Conservation (phyloP, 768 basidiomycete species). For the Leccinum uliginosum region DNA sequence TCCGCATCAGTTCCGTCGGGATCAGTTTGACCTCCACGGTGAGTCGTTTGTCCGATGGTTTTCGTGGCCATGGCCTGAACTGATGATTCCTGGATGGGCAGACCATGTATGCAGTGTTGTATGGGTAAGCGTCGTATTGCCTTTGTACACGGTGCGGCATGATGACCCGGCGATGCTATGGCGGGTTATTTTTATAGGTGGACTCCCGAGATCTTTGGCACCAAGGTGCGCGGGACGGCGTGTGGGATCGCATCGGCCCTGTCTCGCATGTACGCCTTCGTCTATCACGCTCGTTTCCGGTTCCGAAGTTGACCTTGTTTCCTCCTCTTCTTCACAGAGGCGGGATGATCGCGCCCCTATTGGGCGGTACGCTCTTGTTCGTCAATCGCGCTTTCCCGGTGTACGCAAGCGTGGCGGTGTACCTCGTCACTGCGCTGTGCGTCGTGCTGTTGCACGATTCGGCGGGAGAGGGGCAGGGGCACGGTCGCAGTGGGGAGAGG, state of each 20-base stretch:
- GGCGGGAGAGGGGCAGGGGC: slow-evolving; percentile 20
- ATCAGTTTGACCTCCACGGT: slow-evolving; percentile 72
- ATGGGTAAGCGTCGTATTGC: slow-evolving; percentile 40
- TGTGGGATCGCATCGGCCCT: slow-evolving; percentile 85
- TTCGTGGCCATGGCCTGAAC: not conserved
- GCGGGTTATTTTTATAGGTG: slow-evolving; percentile 48
- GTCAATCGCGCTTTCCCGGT: slow-evolving; percentile 70
- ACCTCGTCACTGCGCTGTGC: slow-evolving; percentile 57
- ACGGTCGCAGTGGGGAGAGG: slow-evolving; percentile 2
- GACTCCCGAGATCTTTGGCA: slow-evolving; percentile 86
- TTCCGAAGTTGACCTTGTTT: not conserved
- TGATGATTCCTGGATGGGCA: slow-evolving; percentile 21
- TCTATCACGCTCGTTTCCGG: not conserved
- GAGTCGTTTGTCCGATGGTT: not conserved
- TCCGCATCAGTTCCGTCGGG: slow-evolving; percentile 67
- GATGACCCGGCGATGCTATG: not conserved
- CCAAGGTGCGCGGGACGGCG: slow-evolving; percentile 83
- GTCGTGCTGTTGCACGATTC: slow-evolving; percentile 57
- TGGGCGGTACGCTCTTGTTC: slow-evolving; percentile 69
- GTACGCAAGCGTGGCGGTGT: slow-evolving; percentile 66
- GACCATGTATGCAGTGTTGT: slow-evolving; percentile 87
- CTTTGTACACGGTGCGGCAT: not conserved
- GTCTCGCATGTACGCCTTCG: slow-evolving; percentile 64
- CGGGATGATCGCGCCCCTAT: slow-evolving; percentile 82
- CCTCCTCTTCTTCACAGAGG: slow-evolving; percentile 44